Percentiles rank a stretch among this genome's conserved stretches.
Conservation (phyloP, 768 basidiomycete genomes). For the Termitomyces heimii region DNA sequence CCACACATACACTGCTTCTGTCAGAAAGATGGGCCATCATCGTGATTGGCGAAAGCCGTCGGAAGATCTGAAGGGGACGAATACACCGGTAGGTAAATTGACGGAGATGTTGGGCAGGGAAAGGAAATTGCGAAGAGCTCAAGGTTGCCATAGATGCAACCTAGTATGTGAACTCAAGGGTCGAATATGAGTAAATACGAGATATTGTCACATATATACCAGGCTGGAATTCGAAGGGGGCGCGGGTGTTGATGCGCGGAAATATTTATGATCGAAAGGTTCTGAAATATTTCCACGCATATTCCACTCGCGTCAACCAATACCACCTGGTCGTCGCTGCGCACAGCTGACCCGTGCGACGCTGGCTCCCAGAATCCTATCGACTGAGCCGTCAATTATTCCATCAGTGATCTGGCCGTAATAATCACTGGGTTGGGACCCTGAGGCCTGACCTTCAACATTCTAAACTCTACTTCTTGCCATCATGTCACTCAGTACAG, state of each 20-base stretch:
- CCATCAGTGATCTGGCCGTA: slow-evolving; percentile 5
- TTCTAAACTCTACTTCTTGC: slow-evolving; percentile 5
- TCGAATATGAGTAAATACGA: not conserved
- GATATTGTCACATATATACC: not conserved
- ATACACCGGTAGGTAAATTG: not conserved
- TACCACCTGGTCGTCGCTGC: slow-evolving; percentile 5
- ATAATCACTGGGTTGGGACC: slow-evolving; percentile 6
- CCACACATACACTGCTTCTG: not conserved
- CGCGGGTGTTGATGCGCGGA: not conserved
- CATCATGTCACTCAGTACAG: slow-evolving; percentile 14
- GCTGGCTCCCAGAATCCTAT: not conserved
- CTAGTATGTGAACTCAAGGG: not conserved
- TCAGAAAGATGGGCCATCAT: not conserved
- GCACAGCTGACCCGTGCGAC: slow-evolving; percentile 3
- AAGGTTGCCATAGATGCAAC: not conserved
- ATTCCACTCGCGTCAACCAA: not conserved
- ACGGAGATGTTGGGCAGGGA: not conserved
- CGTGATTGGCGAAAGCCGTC: not conserved
- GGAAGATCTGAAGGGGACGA: not conserved
- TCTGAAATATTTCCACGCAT: slow-evolving; percentile 13
- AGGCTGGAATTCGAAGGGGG: not conserved
- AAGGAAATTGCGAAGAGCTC: not conserved
- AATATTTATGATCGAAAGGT: slow-evolving; percentile 2
- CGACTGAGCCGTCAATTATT: not conserved
- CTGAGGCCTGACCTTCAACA: slow-evolving; percentile 6